phyloP scores from a whole-genome alignment of 2,329 filamentous ascomycete species.

The Acarospora socialis region DNA sequence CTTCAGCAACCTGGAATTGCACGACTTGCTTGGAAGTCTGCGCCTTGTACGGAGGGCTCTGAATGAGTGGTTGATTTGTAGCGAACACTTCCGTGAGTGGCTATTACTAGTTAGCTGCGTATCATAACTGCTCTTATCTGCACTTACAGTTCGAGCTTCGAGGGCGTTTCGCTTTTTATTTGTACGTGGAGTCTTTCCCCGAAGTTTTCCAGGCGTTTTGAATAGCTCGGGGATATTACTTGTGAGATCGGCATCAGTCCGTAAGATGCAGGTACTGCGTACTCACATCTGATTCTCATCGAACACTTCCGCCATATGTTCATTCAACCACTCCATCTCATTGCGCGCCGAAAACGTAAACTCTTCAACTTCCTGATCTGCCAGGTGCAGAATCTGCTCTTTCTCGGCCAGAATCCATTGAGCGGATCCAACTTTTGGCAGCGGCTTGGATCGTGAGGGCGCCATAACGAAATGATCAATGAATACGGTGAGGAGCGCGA shows the following conservation, averaged over 20 bases:
- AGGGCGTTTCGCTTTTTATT: slow-evolving; percentile 28
- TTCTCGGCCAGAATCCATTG: slow-evolving; percentile 81
- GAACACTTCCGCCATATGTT: slow-evolving; percentile 95
- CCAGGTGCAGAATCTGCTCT: slow-evolving; percentile 59
- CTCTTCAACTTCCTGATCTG: slow-evolving; percentile 75
- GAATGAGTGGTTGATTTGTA: slow-evolving; percentile 16
- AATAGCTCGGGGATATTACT: slow-evolving; percentile 93
- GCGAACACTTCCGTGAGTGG: slow-evolving; percentile 35
- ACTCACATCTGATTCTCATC: slow-evolving; percentile 72
- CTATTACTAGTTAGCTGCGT: slow-evolving; percentile 19
- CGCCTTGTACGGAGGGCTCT: slow-evolving; percentile 2
- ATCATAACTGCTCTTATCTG: slow-evolving; percentile 1
- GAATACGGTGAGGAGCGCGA: too few species aligned
- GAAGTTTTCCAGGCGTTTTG: slow-evolving; percentile 46
- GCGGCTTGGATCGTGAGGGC: slow-evolving; percentile 24
- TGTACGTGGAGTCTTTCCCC: slow-evolving; percentile 34
- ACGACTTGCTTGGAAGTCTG: slow-evolving; percentile 4
- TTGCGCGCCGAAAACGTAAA: slow-evolving; percentile 85
- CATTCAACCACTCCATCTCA: slow-evolving; percentile 95
- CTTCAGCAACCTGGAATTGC: slow-evolving; percentile 10
- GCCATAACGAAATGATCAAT: slow-evolving; percentile 26
- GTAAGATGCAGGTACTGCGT: slow-evolving; percentile 12
- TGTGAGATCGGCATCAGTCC: too few species aligned
- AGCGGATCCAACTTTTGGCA: slow-evolving; percentile 56
- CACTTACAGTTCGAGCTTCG: slow-evolving; percentile 30